phyloP scores from a whole-genome alignment of 164 flowering plant genomes.

The Chimonanthus salicifolius region DNA sequence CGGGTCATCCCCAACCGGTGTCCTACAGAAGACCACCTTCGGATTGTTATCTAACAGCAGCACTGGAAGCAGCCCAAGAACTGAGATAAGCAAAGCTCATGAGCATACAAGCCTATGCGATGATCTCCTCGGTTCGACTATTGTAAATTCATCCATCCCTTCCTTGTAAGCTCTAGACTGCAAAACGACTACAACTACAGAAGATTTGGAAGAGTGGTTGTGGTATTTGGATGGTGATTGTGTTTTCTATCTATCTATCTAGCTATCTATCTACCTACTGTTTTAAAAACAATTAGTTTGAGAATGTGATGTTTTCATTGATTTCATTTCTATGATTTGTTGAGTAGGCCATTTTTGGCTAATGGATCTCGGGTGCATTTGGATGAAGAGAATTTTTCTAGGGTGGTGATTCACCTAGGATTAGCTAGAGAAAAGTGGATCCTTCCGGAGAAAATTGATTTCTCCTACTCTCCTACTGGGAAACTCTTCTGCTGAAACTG shows the following conservation, averaged over 20 bases:
- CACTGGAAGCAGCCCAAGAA: slow-evolving; percentile 83
- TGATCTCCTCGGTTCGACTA: slow-evolving; percentile 28
- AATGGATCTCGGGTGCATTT: background rate
- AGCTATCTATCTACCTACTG: background rate
- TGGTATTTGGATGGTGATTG: background rate
- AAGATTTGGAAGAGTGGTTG: background rate
- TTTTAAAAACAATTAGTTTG: slow-evolving; percentile 4
- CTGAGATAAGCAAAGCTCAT: slow-evolving; percentile 31
- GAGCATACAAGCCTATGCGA: slow-evolving; percentile 32
- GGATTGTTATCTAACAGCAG: slow-evolving; percentile 82
- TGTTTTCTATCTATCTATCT: background rate
- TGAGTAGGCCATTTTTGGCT: too few relatives aligned
- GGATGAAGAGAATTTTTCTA: background rate
- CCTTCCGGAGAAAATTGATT: background rate
- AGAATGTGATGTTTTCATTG: background rate
- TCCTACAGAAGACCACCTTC: slow-evolving; percentile 57
- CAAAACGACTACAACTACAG: background rate
- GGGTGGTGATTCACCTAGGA: too few relatives aligned
- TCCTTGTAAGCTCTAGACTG: slow-evolving; percentile 18
- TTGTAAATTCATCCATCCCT: slow-evolving; percentile 33
- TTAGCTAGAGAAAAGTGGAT: too few relatives aligned
- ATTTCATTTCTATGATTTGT: background rate
- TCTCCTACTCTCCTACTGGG: background rate
- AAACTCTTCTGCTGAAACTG: too few relatives aligned
- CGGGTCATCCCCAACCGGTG: slow-evolving; percentile 80